Conservation (phyloP, 2,329 filamentous ascomycete genomes). For the Aspergillus awamori region DNA sequence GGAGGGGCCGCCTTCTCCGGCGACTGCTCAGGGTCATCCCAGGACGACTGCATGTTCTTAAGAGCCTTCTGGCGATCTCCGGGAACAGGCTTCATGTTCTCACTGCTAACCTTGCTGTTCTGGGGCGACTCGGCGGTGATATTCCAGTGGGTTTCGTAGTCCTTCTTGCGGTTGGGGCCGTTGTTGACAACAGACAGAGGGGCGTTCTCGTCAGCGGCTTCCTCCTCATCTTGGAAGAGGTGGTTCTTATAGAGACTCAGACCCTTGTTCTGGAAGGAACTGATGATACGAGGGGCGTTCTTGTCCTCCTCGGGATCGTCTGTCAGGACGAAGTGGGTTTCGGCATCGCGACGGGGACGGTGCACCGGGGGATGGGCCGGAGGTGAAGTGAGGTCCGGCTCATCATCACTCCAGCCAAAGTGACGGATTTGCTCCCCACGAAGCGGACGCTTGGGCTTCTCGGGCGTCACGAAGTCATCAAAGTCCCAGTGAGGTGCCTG, state of each 20-base stretch:
- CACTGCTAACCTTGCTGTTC: conserved; percentile 42
- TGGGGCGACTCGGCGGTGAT: conserved; percentile 62
- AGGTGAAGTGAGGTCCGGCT: conserved; percentile 46
- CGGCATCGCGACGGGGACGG: conserved; percentile 76
- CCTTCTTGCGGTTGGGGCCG: conserved; percentile 70
- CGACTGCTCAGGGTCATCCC: conserved; percentile 47
- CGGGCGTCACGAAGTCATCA: conserved; percentile 81
- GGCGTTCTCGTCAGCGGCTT: conserved; percentile 29
- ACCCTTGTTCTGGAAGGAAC: conserved; percentile 66
- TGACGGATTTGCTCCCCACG: conserved; percentile 73
- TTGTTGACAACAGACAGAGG: conserved; percentile 72
- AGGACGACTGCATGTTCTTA: conserved; percentile 70
- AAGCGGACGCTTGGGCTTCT: conserved; percentile 68
- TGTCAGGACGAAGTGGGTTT: conserved; percentile 79
- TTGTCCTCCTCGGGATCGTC: conserved; percentile 71
- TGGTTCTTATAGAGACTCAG: conserved; percentile 77
- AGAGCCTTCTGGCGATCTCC: conserved; percentile 69
- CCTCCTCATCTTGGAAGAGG: conserved; percentile 64
- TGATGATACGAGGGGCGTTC: conserved; percentile 40
- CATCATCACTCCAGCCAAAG: conserved; percentile 74
- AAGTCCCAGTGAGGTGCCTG: conserved; percentile 82
- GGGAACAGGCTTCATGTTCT: conserved; percentile 51
- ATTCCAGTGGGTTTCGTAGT: conserved; percentile 76
- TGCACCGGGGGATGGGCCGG: conserved; percentile 59
- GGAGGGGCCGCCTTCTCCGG: conserved; percentile 35